Evolutionary conservation across 2,329 filamentous ascomycete species (phyloP), one percentile per base, ranked within the genome.

Genomic region (Penicillium sp.): DNA sequence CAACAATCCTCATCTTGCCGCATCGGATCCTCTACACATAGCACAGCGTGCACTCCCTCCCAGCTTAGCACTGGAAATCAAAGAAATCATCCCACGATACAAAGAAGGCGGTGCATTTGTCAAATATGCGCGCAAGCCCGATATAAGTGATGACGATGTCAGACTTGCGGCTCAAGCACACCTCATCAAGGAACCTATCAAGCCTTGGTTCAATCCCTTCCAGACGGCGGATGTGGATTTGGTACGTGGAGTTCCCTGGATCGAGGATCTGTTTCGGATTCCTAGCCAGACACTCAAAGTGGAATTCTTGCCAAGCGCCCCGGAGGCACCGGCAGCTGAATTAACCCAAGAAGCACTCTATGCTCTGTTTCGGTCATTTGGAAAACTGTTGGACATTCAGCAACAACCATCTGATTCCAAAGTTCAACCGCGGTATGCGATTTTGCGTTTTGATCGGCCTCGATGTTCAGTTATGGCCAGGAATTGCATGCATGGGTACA

Each of bases 71-170:
- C 69, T 94, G 32, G 79, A 82, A 41, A 78, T 95, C 31, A 85
- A 80, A 2, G 83, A 94, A 55, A 82, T 95, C 11, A 64, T 95
- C 12, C 88, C 89, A 0, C 76, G 88, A 2, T 71, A 93, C 17
- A 89, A 93, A 54, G 92, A 98, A 57, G 92, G 92, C 11, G 92
- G 92, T 9, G 87, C 86, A 0, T 96, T 93, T 60, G 81, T 96
- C 61, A 95, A 93, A 61, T 88, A 93, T 58, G 75, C 74, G 11
- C 77, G 77, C 49, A 69, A 72, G 50, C 52, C 67, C 12, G 60
- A 62, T 7, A 56, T 71, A 4, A 61, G 65, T 7, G 60, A 72
- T 2, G 66, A 69, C 13, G 74, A 79, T 17, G 70, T 86, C 10
- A 79, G 82, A 65, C 71, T 69, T 13, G 71, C 70, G 2, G 67